Evolutionary conservation across 2,329 filamentous ascomycete genomes (phyloP).

Genomic region (Tolypocladium endophyticum): DNA sequence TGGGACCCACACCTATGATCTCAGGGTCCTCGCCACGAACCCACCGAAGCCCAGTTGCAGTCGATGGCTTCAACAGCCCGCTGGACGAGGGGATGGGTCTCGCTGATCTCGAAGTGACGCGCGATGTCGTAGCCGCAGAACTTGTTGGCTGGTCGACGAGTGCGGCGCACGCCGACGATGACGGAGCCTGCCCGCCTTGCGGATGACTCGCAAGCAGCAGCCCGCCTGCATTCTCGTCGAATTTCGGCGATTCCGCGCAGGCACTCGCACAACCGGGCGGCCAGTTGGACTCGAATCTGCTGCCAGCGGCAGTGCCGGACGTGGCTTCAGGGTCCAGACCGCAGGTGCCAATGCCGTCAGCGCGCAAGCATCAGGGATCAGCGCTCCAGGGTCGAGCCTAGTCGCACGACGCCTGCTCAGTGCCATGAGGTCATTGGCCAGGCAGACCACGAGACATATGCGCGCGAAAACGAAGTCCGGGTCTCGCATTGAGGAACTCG

Average conservation of each 20-base stretch:
- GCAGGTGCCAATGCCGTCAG: background rate
- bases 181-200: background rate
- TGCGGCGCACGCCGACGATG: background rate
- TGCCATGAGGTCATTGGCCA: constrained; percentile 3
- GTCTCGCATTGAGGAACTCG: background rate
- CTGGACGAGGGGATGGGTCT: background rate
- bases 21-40: background rate
- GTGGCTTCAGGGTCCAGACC: background rate
- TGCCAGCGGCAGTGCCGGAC: background rate
- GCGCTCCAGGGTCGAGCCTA: background rate
- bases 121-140: background rate
- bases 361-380: background rate
- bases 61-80: background rate
- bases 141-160: background rate
- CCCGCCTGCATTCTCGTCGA: background rate
- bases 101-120: background rate
- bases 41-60: background rate
- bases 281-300: background rate
- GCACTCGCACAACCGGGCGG: background rate
- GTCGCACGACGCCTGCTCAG: background rate
- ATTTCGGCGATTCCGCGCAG: background rate
- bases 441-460: background rate
- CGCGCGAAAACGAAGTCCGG: background rate
- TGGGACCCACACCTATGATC: background rate
- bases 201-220: background rate